Conservation (phyloP, 106 monocot genomes). For the Phalaenopsis aphrodite region DNA sequence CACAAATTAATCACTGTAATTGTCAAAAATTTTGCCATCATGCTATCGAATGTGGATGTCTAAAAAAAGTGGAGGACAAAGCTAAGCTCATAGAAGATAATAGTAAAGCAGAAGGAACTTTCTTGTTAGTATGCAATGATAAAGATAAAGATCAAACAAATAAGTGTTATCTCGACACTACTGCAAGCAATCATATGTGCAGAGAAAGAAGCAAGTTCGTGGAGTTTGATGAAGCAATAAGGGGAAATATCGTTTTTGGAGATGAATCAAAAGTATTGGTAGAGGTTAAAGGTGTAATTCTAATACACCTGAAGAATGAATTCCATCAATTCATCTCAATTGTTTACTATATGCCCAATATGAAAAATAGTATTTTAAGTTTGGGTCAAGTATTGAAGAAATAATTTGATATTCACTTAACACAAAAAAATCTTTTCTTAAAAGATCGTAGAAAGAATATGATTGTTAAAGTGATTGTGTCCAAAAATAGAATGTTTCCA, state of each 20-base stretch:
- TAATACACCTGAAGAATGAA: not conserved
- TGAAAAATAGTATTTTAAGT: constrained; percentile 18
- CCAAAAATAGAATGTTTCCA: constrained; percentile 14
- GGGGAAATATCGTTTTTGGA: constrained; percentile 2
- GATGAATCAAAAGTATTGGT: constrained; percentile 3
- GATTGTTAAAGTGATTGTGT: constrained; percentile 7
- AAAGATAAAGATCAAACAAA: not conserved
- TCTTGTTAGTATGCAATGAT: too few species aligned
- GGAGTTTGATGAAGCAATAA: not conserved
- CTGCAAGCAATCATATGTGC: not conserved
- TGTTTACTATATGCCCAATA: not conserved
- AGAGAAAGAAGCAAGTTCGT: not conserved
- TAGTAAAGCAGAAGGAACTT: too few species aligned
- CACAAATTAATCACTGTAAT: constrained; percentile 5
- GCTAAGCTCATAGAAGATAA: not conserved
- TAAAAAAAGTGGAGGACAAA: not conserved
- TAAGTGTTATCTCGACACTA: not conserved
- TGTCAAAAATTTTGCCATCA: not conserved
- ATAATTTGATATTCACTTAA: constrained; percentile 6
- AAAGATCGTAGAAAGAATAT: constrained; percentile 4
- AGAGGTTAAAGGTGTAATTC: constrained; percentile 2
- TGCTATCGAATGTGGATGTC: constrained; percentile 3
- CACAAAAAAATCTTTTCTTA: not conserved
- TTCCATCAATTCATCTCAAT: not conserved
- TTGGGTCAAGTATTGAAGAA: constrained; percentile 3